phyloP scores from a whole-genome alignment of 75 land plant species.

The Selaginella moellendorffii region DNA sequence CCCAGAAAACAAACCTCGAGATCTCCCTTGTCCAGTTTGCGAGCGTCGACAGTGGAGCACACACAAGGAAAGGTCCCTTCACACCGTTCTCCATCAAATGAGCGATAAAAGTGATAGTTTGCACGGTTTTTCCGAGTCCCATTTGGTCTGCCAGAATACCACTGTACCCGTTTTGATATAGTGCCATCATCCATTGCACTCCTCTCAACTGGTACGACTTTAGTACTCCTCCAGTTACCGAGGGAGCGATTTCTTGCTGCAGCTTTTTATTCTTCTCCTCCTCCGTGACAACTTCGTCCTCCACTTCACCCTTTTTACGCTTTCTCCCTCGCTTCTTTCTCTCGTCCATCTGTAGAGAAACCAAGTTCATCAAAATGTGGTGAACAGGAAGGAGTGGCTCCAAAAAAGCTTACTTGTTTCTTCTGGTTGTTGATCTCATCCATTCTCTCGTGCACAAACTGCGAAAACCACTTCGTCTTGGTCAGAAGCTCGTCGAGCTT shows the following conservation, averaged over 20 bases:
- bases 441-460: slow-evolving; percentile 82
- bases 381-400: too few species aligned
- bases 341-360: background rate
- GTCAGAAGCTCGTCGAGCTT: slow-evolving; percentile 78
- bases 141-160: slow-evolving; percentile 98
- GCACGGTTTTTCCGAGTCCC: slow-evolving; percentile 99
- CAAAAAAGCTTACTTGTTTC: too few species aligned
- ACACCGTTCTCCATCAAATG: slow-evolving; percentile 77
- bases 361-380: background rate
- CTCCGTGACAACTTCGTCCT: slow-evolving; percentile 41
- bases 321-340: background rate
- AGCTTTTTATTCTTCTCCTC: slow-evolving; percentile 60
- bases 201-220: slow-evolving; percentile 78
- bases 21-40: slow-evolving; percentile 73
- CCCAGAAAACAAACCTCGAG: slow-evolving; percentile 31
- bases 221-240: slow-evolving; percentile 76
- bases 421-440: slow-evolving; percentile 52
- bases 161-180: slow-evolving; percentile 95
- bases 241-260: slow-evolving; percentile 66
- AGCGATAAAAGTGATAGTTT: slow-evolving; percentile 81
- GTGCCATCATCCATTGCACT: slow-evolving; percentile 86
- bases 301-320: background rate
- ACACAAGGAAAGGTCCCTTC: slow-evolving; percentile 71
- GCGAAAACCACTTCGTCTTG: slow-evolving; percentile 66
- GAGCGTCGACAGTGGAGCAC: slow-evolving; percentile 86